Evolutionary conservation across 345 rosid genomes (phyloP).

Genomic region (Gossypium thurberi): DNA sequence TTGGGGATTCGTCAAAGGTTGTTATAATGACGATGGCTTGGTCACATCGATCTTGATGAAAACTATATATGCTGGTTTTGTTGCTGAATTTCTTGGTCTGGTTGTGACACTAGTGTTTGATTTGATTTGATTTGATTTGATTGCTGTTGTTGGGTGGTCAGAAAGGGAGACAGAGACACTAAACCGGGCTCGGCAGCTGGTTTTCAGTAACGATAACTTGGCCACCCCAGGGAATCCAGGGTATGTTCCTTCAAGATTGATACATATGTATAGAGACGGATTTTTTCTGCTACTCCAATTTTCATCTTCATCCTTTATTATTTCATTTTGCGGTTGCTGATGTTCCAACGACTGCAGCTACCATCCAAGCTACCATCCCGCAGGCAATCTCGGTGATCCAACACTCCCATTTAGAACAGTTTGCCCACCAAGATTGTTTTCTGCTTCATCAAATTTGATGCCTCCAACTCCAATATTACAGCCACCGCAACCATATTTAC

Average conservation of each 20-base stretch:
- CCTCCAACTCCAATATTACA: constrained; percentile 32
- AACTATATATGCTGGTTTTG: constrained; percentile 16
- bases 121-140: constrained; percentile 16
- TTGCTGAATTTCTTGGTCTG: constrained; percentile 20
- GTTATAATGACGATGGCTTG: neutral
- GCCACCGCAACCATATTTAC: constrained; percentile 36
- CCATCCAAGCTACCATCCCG: constrained; percentile 43
- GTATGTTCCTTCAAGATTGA: constrained; percentile 19
- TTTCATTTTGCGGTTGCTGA: neutral
- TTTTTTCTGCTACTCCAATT: too few relatives aligned
- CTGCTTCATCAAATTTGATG: constrained; percentile 39
- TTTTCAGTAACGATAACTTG: constrained; percentile 64
- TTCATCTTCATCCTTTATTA: neutral
- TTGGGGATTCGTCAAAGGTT: neutral
- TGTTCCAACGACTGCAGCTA: constrained; percentile 31
- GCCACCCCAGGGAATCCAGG: constrained; percentile 43
- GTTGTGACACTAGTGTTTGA: neutral
- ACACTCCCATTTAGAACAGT: constrained; percentile 44
- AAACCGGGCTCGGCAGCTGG: constrained; percentile 97
- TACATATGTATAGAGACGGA: too few relatives aligned
- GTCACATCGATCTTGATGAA: constrained; percentile 25
- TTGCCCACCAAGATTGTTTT: constrained; percentile 43
- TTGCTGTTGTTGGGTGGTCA: constrained; percentile 30
- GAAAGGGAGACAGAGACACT: constrained; percentile 98
- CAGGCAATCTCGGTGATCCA: constrained; percentile 44